A percentile compares a stretch with the other conserved stretches of the same genome.
Conservation (phyloP, 2,329 filamentous ascomycete genomes). For the Aspergillus pseudoglaucus region DNA sequence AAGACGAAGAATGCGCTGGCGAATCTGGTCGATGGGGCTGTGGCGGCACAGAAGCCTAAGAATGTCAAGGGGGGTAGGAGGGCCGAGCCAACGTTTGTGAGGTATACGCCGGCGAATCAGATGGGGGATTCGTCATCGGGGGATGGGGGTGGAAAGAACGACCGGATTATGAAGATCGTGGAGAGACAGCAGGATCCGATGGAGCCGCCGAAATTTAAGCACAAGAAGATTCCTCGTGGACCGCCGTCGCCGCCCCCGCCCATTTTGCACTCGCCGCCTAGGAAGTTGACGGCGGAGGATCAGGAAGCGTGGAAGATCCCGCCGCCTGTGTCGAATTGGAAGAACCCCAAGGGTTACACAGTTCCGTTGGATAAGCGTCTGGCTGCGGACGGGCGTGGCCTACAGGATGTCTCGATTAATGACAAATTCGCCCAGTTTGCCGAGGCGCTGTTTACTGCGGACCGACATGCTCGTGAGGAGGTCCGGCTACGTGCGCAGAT, state of each 20-base stretch:
- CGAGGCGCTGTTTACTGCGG: conserved; percentile 88
- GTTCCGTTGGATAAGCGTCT: conserved; percentile 92
- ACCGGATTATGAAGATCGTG: conserved; percentile 97
- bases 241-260: conserved; percentile 89
- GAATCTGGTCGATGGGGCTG: conserved; percentile 72
- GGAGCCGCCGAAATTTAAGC: conserved; percentile 97
- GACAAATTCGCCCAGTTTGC: conserved; percentile 97
- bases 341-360: conserved; percentile 98
- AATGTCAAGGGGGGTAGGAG: conserved; percentile 76
- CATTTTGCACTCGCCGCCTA: conserved; percentile 87
- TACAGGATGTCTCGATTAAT: conserved; percentile 94
- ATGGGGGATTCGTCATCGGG: conserved; percentile 77
- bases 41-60: conserved; percentile 91
- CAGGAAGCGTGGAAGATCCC: conserved; percentile 94
- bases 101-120: conserved; percentile 92
- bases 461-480: conserved; percentile 90
- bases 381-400: conserved; percentile 81
- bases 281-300: conserved; percentile 93
- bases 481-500: conserved; percentile 86
- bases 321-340: conserved; percentile 94
- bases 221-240: conserved; percentile 94
- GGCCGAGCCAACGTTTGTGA: conserved; percentile 84
- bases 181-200: conserved; percentile 89
- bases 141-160: conserved; percentile 73
- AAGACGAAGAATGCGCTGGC: conserved; percentile 82